Evolutionary conservation across 495 filamentous ascomycete species (phyloP), one percentile per base, ranked within the genome.

Genomic region (Daldinia loculata): DNA sequence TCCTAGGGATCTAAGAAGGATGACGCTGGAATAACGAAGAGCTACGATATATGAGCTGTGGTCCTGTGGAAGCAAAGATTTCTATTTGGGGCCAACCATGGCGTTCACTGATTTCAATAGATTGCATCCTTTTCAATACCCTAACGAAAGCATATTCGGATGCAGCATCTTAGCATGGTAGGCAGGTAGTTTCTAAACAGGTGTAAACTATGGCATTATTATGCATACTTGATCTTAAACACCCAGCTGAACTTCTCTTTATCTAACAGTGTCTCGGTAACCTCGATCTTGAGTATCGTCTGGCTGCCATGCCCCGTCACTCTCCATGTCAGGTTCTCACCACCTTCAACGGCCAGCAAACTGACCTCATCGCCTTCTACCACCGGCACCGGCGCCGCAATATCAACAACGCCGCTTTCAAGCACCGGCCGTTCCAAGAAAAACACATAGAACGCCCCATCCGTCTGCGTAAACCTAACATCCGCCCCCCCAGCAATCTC

Each of bases 381-480:
- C 32, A 78, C 80, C 1, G 85, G 85, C 3, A 87, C 65, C n/a
- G 83, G 81, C 17, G 76, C 80, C 14, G 80, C 63, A 27, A 87
- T 62, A 27, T 72, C 63, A 8, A 86, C 58, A 0, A 71, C 79
- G 27, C 72, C 73, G n/a, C 61, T 29, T 17, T 45, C 56, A 0
- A 56, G 14, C 14, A 59, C 81, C 3, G 85, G 84, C 24, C 74
- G 80, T n/a, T 78, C 72, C 14, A 87, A 69, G 6, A 77, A 76
- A 36, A 81, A 70, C 38, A 88, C 78, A 67, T 88, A 88, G 52
- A 88, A 88, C 1, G 86, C 86, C 51, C 84, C 80, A 36, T 74
- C 56, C 7, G 79, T 85, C 68, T 83, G 80, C 26, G 86, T 88
- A 61, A 87, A 89, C 26, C 86, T 67, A 0, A 88, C 75, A 30